Base-by-base conservation (phyloP, 2,329 filamentous ascomycete genomes). In the Fragosphaeria purpurea region DNA sequence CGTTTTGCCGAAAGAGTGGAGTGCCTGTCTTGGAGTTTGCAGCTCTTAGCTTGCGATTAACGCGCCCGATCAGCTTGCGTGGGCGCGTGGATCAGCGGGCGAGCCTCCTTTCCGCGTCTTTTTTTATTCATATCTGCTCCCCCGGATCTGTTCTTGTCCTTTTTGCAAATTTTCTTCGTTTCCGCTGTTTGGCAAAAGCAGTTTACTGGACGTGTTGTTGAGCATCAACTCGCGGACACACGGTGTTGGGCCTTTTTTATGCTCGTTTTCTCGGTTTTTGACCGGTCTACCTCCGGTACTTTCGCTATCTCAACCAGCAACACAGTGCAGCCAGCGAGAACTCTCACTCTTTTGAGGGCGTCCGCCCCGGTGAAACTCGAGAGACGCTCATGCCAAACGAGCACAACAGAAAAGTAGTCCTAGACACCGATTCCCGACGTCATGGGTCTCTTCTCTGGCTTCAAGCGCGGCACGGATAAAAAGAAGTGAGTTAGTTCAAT, bases 381-480 rank as follows among this genome's bases (percentile, higher is more conserved):
- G 30, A 22, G 11, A 31, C 11, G 9, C 30, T n/a, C 31, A 7
- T 40, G 8, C 7, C 32, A 40, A 40, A 11, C 30, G 10, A 6
- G 12, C 30, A 63, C 12, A 31, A n/a, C 13, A 7, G 22, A n/a
- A 40, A 11, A 32, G 22, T 22, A 22, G 22, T 22, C 11, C 22
- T 3, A 12, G 31, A 33, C 4, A 11, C 35, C 35, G 11, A 2
- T n/a, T 22, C 12, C 4, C n/a, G 35, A n/a, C 34, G 44, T n/a
- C 44, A 80, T 80, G 77, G 77, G 80, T 30, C 79, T 77, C 3
- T 77, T 80, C 56, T 79, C 80, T 55, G 76, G 76, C 46, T 65
- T 80, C 60, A 78, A 73, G 61, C 67, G 79, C 53, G 74, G 75
- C 46, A 69, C 70, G 57, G 74, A 76, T 55, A 79, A 73, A 66